These are phyloP conservation scores for Globisporangium middletonii DNA, from an alignment of 352 stramenopile genomes.

Conservation along the genomic window DNA sequence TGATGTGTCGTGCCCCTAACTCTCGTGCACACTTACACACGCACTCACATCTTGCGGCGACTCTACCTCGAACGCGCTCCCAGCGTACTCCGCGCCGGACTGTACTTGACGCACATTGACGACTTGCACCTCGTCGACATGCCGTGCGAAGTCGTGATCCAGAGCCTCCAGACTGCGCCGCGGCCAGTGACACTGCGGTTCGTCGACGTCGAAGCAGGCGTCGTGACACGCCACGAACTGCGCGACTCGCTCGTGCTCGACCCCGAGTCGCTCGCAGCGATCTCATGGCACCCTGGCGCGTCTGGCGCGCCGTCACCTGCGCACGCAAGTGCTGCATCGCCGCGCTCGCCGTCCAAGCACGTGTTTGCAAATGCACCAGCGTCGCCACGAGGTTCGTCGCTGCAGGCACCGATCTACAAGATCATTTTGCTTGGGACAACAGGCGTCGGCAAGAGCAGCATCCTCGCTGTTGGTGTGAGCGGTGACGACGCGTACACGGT, in stretches of 20 bases:
- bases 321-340: background rate
- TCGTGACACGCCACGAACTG: constrained; percentile 71
- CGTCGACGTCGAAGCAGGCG: constrained; percentile 69
- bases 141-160: constrained; percentile 63
- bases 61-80: background rate
- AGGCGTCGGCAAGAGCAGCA: constrained; percentile 73
- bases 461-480: constrained; percentile 56
- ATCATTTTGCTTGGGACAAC: constrained; percentile 76
- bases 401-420: constrained; percentile 43
- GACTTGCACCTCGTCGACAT: constrained; percentile 56
- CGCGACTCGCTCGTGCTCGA: constrained; percentile 56
- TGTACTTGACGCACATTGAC: constrained; percentile 83
- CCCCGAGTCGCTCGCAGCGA: constrained; percentile 12
- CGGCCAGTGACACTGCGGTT: constrained; percentile 63
- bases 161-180: constrained; percentile 46
- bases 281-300: constrained; percentile 11
- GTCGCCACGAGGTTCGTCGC: background rate
- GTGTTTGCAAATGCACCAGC: background rate
- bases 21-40: background rate
- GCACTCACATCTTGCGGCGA: background rate
- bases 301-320: constrained; percentile 8
- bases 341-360: constrained; percentile 4
- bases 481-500: constrained; percentile 48
- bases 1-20: background rate
- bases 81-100: constrained; percentile 51